These are phyloP conservation scores for Phytophthora crassamura DNA, from an alignment of 352 stramenopile genomes.

Conservation along the genomic window DNA sequence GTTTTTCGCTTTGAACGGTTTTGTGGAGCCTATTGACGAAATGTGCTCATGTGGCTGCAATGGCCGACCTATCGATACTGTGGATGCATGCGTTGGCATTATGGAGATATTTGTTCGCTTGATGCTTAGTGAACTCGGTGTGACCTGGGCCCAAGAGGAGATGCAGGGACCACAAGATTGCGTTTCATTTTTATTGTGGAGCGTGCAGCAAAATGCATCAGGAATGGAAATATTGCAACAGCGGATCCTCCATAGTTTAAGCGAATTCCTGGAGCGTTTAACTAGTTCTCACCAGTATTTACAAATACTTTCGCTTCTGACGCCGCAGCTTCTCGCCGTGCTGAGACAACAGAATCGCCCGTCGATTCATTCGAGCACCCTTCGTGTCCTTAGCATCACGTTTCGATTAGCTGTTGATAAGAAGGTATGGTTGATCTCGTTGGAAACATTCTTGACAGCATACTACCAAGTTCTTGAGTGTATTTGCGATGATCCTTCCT, in stretches of 20 bases:
- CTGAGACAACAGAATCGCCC: conserved; percentile 13
- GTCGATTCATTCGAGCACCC: conserved; percentile 15
- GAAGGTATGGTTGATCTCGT: conserved; percentile 30
- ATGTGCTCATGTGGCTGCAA: conserved; percentile 21
- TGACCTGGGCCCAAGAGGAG: conserved; percentile 30
- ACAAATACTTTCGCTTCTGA: conserved; percentile 14
- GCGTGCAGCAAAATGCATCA: conserved; percentile 2
- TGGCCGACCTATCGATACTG: not conserved
- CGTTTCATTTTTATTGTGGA: conserved; percentile 26
- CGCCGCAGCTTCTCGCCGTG: conserved; percentile 16
- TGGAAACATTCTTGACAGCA: conserved; percentile 23
- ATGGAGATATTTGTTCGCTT: conserved; percentile 26
- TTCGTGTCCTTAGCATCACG: conserved; percentile 27
- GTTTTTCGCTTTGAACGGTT: conserved; percentile 16
- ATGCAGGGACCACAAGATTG: conserved; percentile 30
- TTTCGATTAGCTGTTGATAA: conserved; percentile 31
- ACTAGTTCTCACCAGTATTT: conserved; percentile 33
- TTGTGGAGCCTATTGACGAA: conserved; percentile 9
- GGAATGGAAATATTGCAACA: conserved; percentile 15
- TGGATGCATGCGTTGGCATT: conserved; percentile 14
- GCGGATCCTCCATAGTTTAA: conserved; percentile 10
- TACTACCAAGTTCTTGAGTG: conserved; percentile 28
- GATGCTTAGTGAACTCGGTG: conserved; percentile 22
- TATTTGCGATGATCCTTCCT: conserved; percentile 9
- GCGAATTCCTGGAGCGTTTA: conserved; percentile 21